phyloP scores from a whole-genome alignment of 192 early-diverging fungal genomes.

The Rhizophagus sp. region DNA sequence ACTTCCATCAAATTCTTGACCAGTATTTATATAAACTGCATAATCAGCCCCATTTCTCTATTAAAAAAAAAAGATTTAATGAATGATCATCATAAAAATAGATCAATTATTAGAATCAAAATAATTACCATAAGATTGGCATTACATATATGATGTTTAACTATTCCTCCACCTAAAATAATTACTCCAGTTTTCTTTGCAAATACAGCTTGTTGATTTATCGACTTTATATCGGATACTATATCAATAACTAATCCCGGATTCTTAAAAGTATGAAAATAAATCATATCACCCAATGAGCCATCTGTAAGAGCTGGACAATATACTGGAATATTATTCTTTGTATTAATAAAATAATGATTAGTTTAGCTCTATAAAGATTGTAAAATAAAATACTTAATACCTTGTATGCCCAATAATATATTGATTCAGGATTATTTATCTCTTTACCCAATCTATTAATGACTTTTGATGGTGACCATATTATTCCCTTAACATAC shows the following conservation, averaged over 20 bases:
- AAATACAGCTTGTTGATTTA: slow-evolving; percentile 94
- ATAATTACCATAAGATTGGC: slow-evolving; percentile 89
- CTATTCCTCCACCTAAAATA: slow-evolving; percentile 94
- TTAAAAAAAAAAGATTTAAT: neutral
- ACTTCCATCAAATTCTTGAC: slow-evolving; percentile 97
- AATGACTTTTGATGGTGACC: slow-evolving; percentile 95
- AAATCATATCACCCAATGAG: slow-evolving; percentile 98
- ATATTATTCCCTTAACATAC: slow-evolving; percentile 57
- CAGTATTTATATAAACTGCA: slow-evolving; percentile 96
- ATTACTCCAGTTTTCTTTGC: slow-evolving; percentile 96
- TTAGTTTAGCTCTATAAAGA: neutral
- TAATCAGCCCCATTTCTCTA: slow-evolving; percentile 97
- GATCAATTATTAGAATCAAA: neutral
- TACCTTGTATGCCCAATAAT: slow-evolving; percentile 95
- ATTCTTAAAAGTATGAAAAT: slow-evolving; percentile 96
- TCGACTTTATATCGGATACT: slow-evolving; percentile 83
- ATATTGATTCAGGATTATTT: slow-evolving; percentile 85
- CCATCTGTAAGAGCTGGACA: slow-evolving; percentile 98
- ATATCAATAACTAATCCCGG: slow-evolving; percentile 95
- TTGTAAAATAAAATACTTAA: neutral
- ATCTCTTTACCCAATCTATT: slow-evolving; percentile 87
- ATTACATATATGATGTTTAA: slow-evolving; percentile 99
- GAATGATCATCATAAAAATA: neutral
- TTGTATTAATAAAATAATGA: slow-evolving; percentile 20
- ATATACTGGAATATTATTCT: slow-evolving; percentile 97